A percentile compares a stretch with the other conserved stretches of the same genome.
Conservation (phyloP, 2,329 filamentous ascomycete species). For the Leptographium galeiforme region DNA sequence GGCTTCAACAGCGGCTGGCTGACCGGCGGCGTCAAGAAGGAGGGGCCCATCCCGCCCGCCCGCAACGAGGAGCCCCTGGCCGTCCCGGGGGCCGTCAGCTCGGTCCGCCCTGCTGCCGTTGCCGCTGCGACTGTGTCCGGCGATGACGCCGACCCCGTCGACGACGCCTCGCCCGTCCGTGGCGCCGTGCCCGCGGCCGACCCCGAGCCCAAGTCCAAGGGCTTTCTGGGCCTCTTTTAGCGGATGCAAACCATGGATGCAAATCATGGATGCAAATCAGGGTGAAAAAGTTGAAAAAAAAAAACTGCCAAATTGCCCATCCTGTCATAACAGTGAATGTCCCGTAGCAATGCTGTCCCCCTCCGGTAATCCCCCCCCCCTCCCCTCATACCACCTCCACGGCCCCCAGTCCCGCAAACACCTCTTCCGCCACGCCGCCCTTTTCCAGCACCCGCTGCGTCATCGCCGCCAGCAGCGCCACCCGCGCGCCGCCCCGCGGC, state of each 20-base stretch:
- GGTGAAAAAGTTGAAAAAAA: conserved; percentile 2
- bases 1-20: conserved; percentile 25
- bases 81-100: conserved; percentile 6
- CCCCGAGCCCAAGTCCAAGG: conserved; percentile 39
- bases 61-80: conserved; percentile 21
- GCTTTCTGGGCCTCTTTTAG: conserved; percentile 74
- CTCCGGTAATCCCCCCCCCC: no score
- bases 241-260: background rate
- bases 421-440: conserved; percentile 74
- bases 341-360: background rate
- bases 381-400: conserved; percentile 47
- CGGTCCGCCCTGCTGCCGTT: conserved; percentile 15
- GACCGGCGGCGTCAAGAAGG: conserved; percentile 8
- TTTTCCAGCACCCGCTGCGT: conserved; percentile 63
- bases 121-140: conserved; percentile 20
- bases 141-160: conserved; percentile 24
- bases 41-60: conserved; percentile 11
- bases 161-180: conserved; percentile 17
- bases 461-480: conserved; percentile 57
- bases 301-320: background rate
- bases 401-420: conserved; percentile 65
- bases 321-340: background rate
- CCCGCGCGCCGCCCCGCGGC: conserved; percentile 69
- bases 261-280: conserved; percentile 1
- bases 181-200: background rate